Base-by-base conservation (phyloP, 495 filamentous ascomycete species). In the Annulohypoxylon moriforme region DNA sequence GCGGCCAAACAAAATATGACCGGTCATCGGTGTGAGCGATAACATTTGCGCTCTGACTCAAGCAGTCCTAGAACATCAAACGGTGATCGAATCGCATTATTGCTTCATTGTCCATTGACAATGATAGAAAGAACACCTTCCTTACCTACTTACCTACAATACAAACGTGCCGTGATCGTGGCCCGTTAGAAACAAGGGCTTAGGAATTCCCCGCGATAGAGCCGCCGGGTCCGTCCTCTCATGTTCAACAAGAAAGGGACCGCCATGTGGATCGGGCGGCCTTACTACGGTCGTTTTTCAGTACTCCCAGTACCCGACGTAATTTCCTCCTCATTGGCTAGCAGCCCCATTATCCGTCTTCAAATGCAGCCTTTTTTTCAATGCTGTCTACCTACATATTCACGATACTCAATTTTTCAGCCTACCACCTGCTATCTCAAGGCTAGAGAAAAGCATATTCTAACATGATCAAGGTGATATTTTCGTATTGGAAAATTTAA, bases 181-280 rank as follows among this genome's bases (percentile, higher is more conserved):
- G 47, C n/a, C 64, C 60, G 31, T 60, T 24, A 73, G 65, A 73
- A 64, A 73, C 70, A 73, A 68, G 65, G 65, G 70, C 65, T 14
- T 56, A 49, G 38, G 52, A 74, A 77, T 76, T 76, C 76, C 73
- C 76, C 76, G 76, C 67, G 73, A 76, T 76, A 74, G 76, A 77
- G 73, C 76, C 76, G 76, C 63, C 67, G 49, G 69, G 60, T 59
- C 63, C 52, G 69, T 68, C 69, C 25, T 36, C 50, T 56, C 14
- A 47, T 68, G 29, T 60, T 46, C 31, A 38, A 68, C 67, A 60
- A 46, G 60, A 34, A 57, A 72, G 59, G 64, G 58, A 63, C 64
- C 63, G 50, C 64, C 75, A 73, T 77, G 75, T 72, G 71, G 69
- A 62, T 31, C 65, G 53, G 53, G 42, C 75, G 75, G 75, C 75